Evolutionary conservation across 352 stramenopile species (phyloP), one percentile per base, ranked within the genome.

Genomic region (Globisporangium emineosum): DNA sequence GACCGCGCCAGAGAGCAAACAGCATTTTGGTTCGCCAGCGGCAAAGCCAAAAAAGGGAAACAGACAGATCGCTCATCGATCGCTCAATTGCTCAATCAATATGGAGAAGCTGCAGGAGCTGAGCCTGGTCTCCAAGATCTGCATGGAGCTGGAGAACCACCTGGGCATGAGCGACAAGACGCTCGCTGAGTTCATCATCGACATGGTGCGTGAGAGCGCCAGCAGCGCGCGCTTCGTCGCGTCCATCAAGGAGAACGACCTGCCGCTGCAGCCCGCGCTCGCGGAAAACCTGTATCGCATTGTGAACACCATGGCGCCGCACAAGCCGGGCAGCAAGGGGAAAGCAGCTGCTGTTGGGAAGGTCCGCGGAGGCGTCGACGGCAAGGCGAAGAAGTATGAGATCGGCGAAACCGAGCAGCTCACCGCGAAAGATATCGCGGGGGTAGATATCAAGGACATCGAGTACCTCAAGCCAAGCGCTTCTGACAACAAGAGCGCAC

Each of bases 121-220:
- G 56, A 94, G 85, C 64, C 68, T 96, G 62, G 71, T 96, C 71
- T 96, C 85, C 67, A 96, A 96, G 80, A 79, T 96, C 62, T 94
- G 86, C 70, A 86, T 79, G 67, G 84, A 91, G 73, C 77, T 96
- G 60, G 88, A 94, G 68, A 94, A 98, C 74, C 84, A 96, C 62
- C 75, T 99, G 57, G 93, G 94, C 42, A 90, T 99, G 73, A 94
- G 90, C 62, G 97, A 99, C 76, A 97, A 97, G 69, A 99, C 96
- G 37, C 80, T 99, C 56, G 89, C 97, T 12, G 96, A 99, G 83
- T 99, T 98, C 65, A 84, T 99, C 35, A 97, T 98, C 68, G 83
- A 97, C 64, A 73, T 97, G 61, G 88, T 96, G 51, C 83, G 91
- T 54, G 72, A 88, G 47, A 90, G 77, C 69, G 57, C 76, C 7